Evolutionary conservation across 768 basidiomycete genomes (phyloP).

Genomic region (Peribolospora baueri): DNA sequence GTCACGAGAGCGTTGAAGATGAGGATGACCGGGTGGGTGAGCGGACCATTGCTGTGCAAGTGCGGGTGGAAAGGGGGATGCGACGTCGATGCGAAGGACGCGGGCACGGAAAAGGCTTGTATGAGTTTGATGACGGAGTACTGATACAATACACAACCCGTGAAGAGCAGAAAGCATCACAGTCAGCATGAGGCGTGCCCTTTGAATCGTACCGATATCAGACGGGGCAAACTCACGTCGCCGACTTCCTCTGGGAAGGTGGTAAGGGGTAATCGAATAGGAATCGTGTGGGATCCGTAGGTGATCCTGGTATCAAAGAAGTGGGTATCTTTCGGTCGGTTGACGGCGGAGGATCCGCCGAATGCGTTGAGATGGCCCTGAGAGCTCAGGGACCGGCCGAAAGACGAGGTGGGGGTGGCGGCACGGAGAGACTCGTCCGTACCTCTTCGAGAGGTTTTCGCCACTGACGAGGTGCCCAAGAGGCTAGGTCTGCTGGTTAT

Average conservation of each 20-base stretch:
- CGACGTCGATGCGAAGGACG: slow-evolving; percentile 22
- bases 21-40: slow-evolving; percentile 81
- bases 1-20: slow-evolving; percentile 90
- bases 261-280: slow-evolving; percentile 70
- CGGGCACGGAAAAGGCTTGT: slow-evolving; percentile 49
- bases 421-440: too few species aligned
- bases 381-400: too few species aligned
- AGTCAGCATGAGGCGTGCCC: not conserved
- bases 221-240: slow-evolving; percentile 36
- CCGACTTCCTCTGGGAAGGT: slow-evolving; percentile 90
- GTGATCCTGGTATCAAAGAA: slow-evolving; percentile 67
- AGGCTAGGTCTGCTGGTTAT: too few species aligned
- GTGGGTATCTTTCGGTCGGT: slow-evolving; percentile 54
- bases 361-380: too few species aligned
- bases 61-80: slow-evolving; percentile 64
- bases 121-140: slow-evolving; percentile 79
- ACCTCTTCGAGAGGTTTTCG: too few species aligned
- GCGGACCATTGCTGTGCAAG: slow-evolving; percentile 68
- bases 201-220: not conserved
- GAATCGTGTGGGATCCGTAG: slow-evolving; percentile 56
- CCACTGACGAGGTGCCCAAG: too few species aligned
- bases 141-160: slow-evolving; percentile 23
- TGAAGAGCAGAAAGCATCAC: not conserved
- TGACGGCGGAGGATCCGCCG: slow-evolving; percentile 20
- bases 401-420: too few species aligned